These are phyloP conservation scores for Cryphonectria naterciae DNA, from an alignment of 2,329 filamentous ascomycete species.

Conservation along the genomic window DNA sequence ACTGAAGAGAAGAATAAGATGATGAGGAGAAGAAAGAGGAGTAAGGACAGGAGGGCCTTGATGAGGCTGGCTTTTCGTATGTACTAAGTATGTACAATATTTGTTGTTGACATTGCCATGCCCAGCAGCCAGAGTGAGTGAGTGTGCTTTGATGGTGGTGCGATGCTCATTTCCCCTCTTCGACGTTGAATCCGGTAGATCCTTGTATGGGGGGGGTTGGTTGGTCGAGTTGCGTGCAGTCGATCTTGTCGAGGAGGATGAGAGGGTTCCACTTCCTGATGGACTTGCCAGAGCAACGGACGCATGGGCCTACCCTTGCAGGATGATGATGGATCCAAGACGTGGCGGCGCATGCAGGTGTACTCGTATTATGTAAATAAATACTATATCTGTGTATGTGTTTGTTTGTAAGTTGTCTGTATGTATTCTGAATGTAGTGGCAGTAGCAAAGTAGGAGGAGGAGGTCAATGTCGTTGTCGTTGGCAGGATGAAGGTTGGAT, in stretches of 20 bases:
- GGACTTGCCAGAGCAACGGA: conserved; percentile 26
- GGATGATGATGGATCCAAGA: conserved; percentile 2
- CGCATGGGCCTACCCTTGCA: conserved; percentile 7
- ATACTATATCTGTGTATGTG: neutral
- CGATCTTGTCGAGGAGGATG: conserved; percentile 10
- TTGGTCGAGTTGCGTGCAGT: conserved; percentile 6
- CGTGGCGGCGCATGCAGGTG: conserved; percentile 10
- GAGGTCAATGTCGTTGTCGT: neutral
- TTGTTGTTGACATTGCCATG: conserved; percentile 6
- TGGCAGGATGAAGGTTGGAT: neutral
- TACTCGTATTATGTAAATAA: neutral
- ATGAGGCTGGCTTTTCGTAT: conserved; percentile 1
- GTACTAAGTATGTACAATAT: conserved; percentile 8
- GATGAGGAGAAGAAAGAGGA: neutral
- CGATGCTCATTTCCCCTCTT: conserved; percentile 26
- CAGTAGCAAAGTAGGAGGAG: neutral
- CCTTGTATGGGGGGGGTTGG: neutral
- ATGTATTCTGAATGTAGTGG: neutral
- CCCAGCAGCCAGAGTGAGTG: neutral
- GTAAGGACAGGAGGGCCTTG: neutral
- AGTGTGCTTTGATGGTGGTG: conserved; percentile 22
- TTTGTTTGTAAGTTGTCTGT: neutral
- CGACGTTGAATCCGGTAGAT: conserved; percentile 13
- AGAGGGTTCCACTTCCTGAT: conserved; percentile 19
- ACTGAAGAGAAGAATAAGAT: neutral